Conservation (phyloP, 176 grass and related monocot genomes). For the Canna indica region DNA sequence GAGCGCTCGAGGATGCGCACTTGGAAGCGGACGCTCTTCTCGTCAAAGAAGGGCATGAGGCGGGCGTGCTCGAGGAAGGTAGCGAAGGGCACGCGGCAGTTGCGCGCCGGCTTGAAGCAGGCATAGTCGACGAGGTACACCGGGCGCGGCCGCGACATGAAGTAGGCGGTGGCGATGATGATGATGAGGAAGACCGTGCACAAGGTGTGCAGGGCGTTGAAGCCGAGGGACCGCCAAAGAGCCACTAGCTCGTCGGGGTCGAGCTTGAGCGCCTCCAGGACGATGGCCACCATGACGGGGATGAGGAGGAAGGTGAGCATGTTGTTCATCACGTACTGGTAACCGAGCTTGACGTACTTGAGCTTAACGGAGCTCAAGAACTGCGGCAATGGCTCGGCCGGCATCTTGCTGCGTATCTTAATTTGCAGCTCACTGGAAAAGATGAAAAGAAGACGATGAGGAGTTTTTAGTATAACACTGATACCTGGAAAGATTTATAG, state of each 20-base stretch:
- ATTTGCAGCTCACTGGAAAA: too few relatives aligned
- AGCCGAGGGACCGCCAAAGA: not conserved
- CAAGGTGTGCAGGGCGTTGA: not conserved
- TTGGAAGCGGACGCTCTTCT: constrained; percentile 16
- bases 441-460: too few relatives aligned
- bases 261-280: not conserved
- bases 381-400: not conserved
- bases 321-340: constrained; percentile 11
- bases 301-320: constrained; percentile 6
- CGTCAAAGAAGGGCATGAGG: constrained; percentile 32
- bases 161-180: constrained; percentile 5
- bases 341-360: constrained; percentile 9
- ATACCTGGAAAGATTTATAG: too few relatives aligned
- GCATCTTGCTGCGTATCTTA: not conserved
- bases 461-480: too few relatives aligned
- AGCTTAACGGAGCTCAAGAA: constrained; percentile 15
- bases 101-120: constrained; percentile 33
- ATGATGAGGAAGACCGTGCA: not conserved
- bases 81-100: constrained; percentile 28
- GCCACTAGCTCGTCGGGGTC: not conserved
- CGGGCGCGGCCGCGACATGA: constrained; percentile 5
- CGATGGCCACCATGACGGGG: not conserved
- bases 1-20: constrained; percentile 30
- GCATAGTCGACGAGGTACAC: constrained; percentile 48
- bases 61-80: constrained; percentile 35